Evolutionary conservation across 1,139 yeast genomes (phyloP).

Genomic region (Geotrichum bryndzae): DNA sequence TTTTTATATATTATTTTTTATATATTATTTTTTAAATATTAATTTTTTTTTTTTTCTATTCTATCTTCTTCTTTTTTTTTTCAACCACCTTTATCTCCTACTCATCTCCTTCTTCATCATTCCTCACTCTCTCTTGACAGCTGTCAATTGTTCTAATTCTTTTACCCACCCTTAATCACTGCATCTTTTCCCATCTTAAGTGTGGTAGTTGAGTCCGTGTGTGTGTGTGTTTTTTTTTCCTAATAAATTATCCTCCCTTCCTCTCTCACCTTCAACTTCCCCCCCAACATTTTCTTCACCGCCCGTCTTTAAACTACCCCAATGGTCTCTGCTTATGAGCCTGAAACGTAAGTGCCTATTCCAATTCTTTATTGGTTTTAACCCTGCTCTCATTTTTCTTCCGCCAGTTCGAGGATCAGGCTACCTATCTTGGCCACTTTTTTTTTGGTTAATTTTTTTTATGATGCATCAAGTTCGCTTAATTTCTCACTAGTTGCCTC

Average conservation of each 20-base stretch:
- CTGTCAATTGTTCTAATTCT: not conserved
- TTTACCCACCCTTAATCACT: not conserved
- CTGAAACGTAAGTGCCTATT: slow-evolving; percentile 15
- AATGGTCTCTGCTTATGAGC: slow-evolving; percentile 18
- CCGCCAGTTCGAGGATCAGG: not conserved
- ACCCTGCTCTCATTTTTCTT: not conserved
- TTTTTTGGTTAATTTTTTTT: not conserved
- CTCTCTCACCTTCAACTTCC: not conserved
- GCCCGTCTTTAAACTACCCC: not conserved
- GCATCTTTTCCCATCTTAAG: not conserved
- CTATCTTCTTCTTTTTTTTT: not conserved
- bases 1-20: not conserved
- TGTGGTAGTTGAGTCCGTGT: not conserved
- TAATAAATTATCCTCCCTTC: not conserved
- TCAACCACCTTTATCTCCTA: too few species aligned
- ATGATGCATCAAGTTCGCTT: not conserved
- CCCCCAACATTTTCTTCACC: not conserved
- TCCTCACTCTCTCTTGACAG: not conserved
- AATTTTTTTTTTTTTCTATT: slow-evolving; percentile 4
- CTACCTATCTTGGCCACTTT: not conserved
- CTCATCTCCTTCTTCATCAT: not conserved
- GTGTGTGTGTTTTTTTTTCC: not conserved
- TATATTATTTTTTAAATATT: not conserved
- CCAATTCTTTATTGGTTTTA: not conserved
- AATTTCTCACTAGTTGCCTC: not conserved